Evolutionary conservation across 805 yeast genomes (phyloP).

Genomic region (Candida dendrica): DNA sequence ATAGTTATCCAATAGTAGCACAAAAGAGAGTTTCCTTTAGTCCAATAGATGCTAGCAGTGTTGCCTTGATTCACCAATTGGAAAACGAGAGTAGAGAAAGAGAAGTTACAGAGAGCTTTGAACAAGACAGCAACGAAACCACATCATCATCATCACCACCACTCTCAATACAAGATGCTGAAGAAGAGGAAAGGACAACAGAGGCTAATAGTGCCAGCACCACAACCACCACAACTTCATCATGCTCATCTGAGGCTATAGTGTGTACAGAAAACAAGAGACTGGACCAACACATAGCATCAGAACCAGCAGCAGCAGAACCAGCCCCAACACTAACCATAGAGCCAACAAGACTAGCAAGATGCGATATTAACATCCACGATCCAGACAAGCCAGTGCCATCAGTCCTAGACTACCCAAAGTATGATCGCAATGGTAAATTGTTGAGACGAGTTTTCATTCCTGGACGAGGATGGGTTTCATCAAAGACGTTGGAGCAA

Average conservation of each 20-base stretch:
- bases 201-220: background rate
- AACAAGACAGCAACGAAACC: background rate
- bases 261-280: conserved; percentile 1
- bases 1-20: background rate
- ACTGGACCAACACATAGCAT: conserved; percentile 2
- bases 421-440: conserved; percentile 29
- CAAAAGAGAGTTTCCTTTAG: background rate
- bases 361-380: conserved; percentile 15
- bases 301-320: too few species aligned
- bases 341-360: conserved; percentile 3
- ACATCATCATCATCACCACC: background rate
- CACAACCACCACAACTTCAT: background rate
- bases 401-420: conserved; percentile 16
- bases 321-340: too few species aligned
- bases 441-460: conserved; percentile 37
- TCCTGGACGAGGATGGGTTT: conserved; percentile 46
- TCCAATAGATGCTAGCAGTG: background rate
- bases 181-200: too few species aligned
- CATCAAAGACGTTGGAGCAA: conserved; percentile 13
- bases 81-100: background rate
- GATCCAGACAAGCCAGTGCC: conserved; percentile 16
- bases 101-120: background rate
- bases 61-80: background rate
- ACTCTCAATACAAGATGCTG: too few species aligned
- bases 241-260: background rate